phyloP scores from a whole-genome alignment of 164 flowering plant species.

The Saururus chinensis region DNA sequence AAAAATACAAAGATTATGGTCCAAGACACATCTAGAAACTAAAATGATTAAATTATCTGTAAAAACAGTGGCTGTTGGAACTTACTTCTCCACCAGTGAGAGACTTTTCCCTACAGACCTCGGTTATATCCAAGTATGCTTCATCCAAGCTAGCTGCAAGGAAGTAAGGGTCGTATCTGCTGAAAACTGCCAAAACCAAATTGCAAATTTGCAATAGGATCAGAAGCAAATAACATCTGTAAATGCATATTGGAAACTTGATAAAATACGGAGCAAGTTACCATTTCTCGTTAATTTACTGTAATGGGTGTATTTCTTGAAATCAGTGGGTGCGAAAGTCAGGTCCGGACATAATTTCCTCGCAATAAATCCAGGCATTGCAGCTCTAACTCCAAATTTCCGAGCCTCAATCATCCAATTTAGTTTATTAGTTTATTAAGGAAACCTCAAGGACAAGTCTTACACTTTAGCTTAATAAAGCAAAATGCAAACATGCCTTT shows the following conservation, averaged over 20 bases:
- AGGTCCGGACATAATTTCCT: conserved; percentile 85
- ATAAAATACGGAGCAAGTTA: conserved; percentile 11
- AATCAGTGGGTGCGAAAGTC: conserved; percentile 75
- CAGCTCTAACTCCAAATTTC: conserved; percentile 94
- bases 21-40: not conserved
- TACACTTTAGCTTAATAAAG: not conserved
- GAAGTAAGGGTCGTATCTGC: conserved; percentile 75
- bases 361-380: conserved; percentile 99
- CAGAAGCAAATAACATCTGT: not conserved
- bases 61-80: not conserved
- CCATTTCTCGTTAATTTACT: conserved; percentile 89
- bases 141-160: conserved; percentile 91
- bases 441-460: not conserved
- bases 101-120: conserved; percentile 58
- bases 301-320: conserved; percentile 73
- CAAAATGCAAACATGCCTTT: not conserved
- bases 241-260: not conserved
- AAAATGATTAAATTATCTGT: too few species aligned
- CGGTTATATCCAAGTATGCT: conserved; percentile 90
- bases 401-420: conserved; percentile 48
- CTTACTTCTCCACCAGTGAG: conserved; percentile 63
- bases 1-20: conserved; percentile 1
- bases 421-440: not conserved
- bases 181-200: conserved; percentile 39
- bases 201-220: not conserved